Evolutionary conservation across 2,329 filamentous ascomycete species (phyloP), one percentile per base, ranked within the genome.

Genomic region (Xylariaceae sp.): DNA sequence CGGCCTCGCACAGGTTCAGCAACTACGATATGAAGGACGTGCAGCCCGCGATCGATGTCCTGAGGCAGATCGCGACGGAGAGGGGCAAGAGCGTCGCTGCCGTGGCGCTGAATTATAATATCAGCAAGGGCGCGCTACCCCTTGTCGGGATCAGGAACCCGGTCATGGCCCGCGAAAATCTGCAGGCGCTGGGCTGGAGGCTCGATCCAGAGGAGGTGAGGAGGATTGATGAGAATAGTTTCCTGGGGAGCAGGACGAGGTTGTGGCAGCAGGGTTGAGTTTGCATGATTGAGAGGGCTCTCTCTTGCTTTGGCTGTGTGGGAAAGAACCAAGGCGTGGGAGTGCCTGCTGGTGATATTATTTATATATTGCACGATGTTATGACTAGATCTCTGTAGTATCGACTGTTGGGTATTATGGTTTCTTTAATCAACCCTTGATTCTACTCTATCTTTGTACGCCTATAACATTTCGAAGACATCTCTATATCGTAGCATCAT

Each of bases 201-300:
- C 9, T 34, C 21, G 30, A 24, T 2, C 14, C 19, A 15, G 30
- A 39, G 3, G 36, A 39, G 24, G 19, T 39, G 5, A 33, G 8
- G 16, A 18, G 19, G 29, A 33, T 39, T 6, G 36, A 39, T 18
- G 5, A 21, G 9, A 12, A 21, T 19, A 33, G 36, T 16, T 33
- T 39, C 34, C 4, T 34, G 3, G 36, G 36, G 3, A 28, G 31
- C 4, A 39, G 9, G 23, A 39, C 36, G 9, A 39, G 6, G 15
- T 15, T 39, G 14, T 39, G 31, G 36, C 36, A 39, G n/a, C 30
- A 28, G 30, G 36, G 36, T 6, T 39, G 15, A 39, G 30, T 21
- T 14, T 7, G 4, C 11, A 24, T 24, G 11, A 11, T 24, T 7
- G 7, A 11, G 6, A 24, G 6, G 21, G 11, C 11, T 7, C 7